phyloP scores from a whole-genome alignment of 1,284 basidiomycete species.

The Apiotrichum veenhuisii region DNA sequence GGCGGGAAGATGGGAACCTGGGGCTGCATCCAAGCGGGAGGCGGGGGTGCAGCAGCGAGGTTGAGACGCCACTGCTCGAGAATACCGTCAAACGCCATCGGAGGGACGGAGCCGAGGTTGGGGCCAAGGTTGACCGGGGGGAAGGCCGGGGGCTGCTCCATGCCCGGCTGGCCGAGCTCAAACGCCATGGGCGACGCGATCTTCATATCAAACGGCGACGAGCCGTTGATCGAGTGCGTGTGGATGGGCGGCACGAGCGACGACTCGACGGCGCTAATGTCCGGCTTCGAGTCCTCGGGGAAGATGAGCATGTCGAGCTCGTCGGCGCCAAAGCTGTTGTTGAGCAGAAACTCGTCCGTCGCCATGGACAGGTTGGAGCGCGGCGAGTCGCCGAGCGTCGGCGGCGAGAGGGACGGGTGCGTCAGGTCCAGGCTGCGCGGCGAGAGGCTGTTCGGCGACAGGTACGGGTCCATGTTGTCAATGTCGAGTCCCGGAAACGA shows the following conservation, averaged over 20 bases:
- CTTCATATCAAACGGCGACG: slow-evolving; percentile 4
- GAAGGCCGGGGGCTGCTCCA: background rate
- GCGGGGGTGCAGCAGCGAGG: slow-evolving; percentile 3
- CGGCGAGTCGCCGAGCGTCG: slow-evolving; percentile 32
- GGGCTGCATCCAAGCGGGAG: background rate
- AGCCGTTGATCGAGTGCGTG: background rate
- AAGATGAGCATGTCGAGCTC: slow-evolving; percentile 41
- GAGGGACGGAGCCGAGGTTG: slow-evolving; percentile 11
- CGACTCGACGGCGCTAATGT: slow-evolving; percentile 1
- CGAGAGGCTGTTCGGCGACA: slow-evolving; percentile 14
- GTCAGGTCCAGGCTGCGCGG: slow-evolving; percentile 14
- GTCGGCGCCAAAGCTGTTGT: slow-evolving; percentile 24
- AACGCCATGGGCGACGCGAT: background rate
- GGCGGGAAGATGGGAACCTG: background rate
- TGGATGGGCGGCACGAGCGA: background rate
- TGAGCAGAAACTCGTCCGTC: slow-evolving; percentile 38
- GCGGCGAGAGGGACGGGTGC: slow-evolving; percentile 29
- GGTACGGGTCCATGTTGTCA: slow-evolving; percentile 7
- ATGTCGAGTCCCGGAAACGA: slow-evolving; percentile 20
- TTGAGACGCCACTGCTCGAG: slow-evolving; percentile 22
- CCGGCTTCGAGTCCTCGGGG: slow-evolving; percentile 21
- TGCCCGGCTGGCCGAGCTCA: background rate
- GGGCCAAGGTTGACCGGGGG: background rate
- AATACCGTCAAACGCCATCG: slow-evolving; percentile 19
- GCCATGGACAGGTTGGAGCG: slow-evolving; percentile 31